Conservation (phyloP, 257 asterid species). For the Solanum virginianum region DNA sequence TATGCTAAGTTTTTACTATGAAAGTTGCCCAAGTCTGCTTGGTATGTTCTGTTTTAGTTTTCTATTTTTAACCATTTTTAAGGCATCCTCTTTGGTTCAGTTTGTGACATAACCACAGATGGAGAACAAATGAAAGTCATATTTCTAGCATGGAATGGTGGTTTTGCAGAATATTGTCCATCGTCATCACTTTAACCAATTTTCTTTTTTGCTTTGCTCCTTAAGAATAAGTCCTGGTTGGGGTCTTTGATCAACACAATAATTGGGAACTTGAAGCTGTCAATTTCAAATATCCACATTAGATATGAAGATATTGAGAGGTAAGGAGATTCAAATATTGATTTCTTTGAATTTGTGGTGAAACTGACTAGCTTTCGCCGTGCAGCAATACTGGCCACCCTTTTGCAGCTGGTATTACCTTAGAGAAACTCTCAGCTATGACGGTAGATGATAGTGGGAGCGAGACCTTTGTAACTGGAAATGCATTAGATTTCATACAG, state of each 20-base stretch:
- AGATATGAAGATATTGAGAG: conserved; percentile 98
- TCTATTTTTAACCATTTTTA: background rate
- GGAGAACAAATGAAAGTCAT: background rate
- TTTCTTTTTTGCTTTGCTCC: conserved; percentile 8
- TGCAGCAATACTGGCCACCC: conserved; percentile 93
- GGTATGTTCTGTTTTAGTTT: background rate
- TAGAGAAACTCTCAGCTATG: conserved; percentile 86
- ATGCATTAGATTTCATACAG: conserved; percentile 76
- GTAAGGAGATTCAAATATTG: conserved; percentile 21
- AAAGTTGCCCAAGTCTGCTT: background rate
- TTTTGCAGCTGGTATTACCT: conserved; percentile 79
- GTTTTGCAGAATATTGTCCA: background rate
- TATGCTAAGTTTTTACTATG: background rate
- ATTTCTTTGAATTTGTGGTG: background rate
- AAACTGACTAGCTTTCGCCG: background rate
- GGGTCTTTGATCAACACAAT: conserved; percentile 93
- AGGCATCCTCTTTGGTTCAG: background rate
- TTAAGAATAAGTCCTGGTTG: conserved; percentile 88
- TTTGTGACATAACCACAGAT: background rate
- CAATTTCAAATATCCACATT: conserved; percentile 87
- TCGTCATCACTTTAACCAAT: conserved; percentile 7
- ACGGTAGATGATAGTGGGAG: conserved; percentile 82
- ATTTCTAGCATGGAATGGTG: background rate
- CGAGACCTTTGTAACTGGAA: conserved; percentile 83
- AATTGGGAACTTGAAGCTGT: conserved; percentile 93